These are phyloP conservation scores for Phytopythium litorale DNA, from an alignment of 352 stramenopile genomes.

Conservation along the genomic window DNA sequence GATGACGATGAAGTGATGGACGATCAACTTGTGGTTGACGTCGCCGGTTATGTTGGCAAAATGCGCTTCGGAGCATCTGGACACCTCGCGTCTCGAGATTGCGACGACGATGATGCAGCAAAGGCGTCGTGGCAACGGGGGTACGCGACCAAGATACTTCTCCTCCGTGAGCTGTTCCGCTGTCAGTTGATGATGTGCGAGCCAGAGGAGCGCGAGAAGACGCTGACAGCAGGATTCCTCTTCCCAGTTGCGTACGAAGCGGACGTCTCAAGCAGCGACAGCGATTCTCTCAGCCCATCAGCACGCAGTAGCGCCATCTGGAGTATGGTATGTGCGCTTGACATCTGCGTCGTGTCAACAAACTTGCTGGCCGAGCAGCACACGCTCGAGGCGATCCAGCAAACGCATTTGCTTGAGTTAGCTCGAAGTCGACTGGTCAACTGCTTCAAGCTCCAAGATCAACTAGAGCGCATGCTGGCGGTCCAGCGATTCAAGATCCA, in stretches of 20 bases:
- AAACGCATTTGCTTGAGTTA: neutral
- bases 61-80: slow-evolving; percentile 27
- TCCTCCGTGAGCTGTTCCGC: slow-evolving; percentile 43
- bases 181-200: slow-evolving; percentile 39
- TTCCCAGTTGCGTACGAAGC: slow-evolving; percentile 22
- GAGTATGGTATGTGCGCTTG: slow-evolving; percentile 45
- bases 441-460: slow-evolving; percentile 38
- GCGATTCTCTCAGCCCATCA: slow-evolving; percentile 11
- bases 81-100: neutral
- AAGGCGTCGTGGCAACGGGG: slow-evolving; percentile 19
- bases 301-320: slow-evolving; percentile 35
- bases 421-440: too few species aligned
- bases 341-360: slow-evolving; percentile 33
- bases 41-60: slow-evolving; percentile 37
- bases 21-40: slow-evolving; percentile 23
- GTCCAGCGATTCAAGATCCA: slow-evolving; percentile 26
- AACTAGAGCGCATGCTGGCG: slow-evolving; percentile 31
- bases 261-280: slow-evolving; percentile 7
- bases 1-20: neutral
- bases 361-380: slow-evolving; percentile 28
- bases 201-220: slow-evolving; percentile 21
- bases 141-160: slow-evolving; percentile 37
- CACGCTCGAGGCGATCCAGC: neutral
- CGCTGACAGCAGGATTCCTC: slow-evolving; percentile 48
- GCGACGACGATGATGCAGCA: slow-evolving; percentile 9